Conservation (phyloP, 305 asterid species). For the Fraxinus albicans region DNA sequence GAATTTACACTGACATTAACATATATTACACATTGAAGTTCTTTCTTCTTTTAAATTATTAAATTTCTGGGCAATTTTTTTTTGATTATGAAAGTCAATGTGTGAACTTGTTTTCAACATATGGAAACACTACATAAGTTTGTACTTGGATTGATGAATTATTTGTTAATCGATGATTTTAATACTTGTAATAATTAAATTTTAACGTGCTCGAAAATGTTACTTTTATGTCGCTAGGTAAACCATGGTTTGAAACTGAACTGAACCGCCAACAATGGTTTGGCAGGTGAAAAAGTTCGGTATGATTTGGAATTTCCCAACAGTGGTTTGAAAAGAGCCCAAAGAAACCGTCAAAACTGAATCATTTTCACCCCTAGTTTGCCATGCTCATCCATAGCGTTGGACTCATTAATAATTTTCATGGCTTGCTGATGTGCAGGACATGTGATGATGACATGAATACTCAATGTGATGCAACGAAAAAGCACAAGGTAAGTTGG, state of each 20-base stretch:
- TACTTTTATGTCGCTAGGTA: neutral
- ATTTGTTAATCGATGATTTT: neutral
- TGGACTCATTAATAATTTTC: neutral
- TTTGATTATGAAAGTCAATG: neutral
- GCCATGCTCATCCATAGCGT: neutral
- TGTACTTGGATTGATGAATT: neutral
- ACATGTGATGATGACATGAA: slow-evolving; percentile 18
- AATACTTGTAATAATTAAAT: neutral
- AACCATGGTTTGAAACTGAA: neutral
- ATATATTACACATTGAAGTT: neutral
- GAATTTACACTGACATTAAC: neutral
- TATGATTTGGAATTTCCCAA: neutral
- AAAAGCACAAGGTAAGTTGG: slow-evolving; percentile 30
- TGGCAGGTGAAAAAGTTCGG: neutral
- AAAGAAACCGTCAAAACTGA: neutral
- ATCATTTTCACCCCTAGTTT: neutral
- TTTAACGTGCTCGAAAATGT: neutral
- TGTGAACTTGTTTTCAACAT: neutral
- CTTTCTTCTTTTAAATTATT: neutral
- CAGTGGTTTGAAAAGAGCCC: neutral
- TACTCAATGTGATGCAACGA: slow-evolving; percentile 14
- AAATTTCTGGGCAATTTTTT: neutral
- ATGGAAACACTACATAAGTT: neutral
- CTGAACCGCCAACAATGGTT: neutral
- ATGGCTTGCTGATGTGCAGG: slow-evolving; percentile 19